Conservation (phyloP, 108 stramenopile species). For the Cyclostephanos invisitatus region DNA sequence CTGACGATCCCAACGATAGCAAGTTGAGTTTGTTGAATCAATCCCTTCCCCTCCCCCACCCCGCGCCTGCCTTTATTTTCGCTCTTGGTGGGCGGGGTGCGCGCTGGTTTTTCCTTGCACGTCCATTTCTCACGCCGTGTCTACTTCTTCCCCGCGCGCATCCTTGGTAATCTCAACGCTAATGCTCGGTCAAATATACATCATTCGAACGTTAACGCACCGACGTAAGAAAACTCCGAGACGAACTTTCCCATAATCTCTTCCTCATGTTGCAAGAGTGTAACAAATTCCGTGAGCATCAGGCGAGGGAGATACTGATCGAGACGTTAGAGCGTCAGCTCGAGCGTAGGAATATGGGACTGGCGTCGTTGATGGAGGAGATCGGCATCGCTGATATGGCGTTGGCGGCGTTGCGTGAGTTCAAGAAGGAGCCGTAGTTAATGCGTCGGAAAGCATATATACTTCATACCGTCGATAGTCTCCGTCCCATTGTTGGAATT, state of each 20-base stretch:
- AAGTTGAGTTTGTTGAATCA: constrained; percentile 54
- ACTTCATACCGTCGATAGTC: no score
- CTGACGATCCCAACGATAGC: constrained; percentile 79
- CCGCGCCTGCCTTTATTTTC: no score
- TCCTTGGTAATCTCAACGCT: neutral
- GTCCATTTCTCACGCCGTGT: no score
- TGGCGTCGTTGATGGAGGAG: constrained; percentile 37
- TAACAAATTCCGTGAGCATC: constrained; percentile 91
- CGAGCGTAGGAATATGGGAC: constrained; percentile 47
- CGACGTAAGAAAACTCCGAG: constrained; percentile 54
- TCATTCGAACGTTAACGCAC: neutral
- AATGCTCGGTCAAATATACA: no score
- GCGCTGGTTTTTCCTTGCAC: neutral
- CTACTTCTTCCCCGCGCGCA: no score
- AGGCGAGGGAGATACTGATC: constrained; percentile 80
- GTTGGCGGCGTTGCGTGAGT: constrained; percentile 35
- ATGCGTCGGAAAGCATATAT: neutral
- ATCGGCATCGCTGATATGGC: constrained; percentile 42
- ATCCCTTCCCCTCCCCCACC: neutral
- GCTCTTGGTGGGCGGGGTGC: neutral
- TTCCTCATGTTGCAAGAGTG: constrained; percentile 89
- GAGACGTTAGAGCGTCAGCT: constrained; percentile 72
- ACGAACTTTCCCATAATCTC: constrained; percentile 81
- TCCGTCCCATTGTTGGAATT: no score
- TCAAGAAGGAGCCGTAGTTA: neutral